Evolutionary conservation across 257 asterid species (phyloP).

Genomic region (Verbena officinalis): DNA sequence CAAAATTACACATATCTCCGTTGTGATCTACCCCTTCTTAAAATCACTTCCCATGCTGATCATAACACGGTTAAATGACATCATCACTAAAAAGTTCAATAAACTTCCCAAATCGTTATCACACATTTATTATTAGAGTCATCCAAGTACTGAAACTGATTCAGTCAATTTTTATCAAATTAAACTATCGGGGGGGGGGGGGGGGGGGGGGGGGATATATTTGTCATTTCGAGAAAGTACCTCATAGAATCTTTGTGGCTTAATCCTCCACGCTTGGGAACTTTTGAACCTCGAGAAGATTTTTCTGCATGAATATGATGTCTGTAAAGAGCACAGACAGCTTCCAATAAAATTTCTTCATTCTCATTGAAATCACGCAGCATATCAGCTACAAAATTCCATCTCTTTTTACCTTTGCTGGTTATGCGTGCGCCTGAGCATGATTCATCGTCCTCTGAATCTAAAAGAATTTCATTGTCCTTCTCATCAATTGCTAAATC

Average conservation of each 20-base stretch:
- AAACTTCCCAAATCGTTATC: too few relatives aligned
- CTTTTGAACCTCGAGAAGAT: conserved; percentile 1
- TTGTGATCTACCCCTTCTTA: too few relatives aligned
- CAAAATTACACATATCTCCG: too few relatives aligned
- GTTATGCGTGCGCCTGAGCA: conserved; percentile 18
- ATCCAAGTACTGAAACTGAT: too few relatives aligned
- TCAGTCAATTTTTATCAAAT: too few relatives aligned
- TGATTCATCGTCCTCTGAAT: conserved; percentile 36
- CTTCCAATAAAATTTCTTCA: conserved; percentile 35
- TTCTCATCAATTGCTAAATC: neutral
- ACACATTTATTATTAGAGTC: too few relatives aligned
- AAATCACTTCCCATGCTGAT: too few relatives aligned
- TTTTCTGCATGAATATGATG: conserved; percentile 16
- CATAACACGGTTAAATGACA: too few relatives aligned
- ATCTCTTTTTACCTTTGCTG: conserved; percentile 1
- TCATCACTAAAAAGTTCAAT: too few relatives aligned
- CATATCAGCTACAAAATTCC: conserved; percentile 24
- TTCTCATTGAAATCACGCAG: conserved; percentile 30
- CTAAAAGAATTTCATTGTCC: conserved; percentile 4
- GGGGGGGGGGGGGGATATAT: too few relatives aligned
- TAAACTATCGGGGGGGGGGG: too few relatives aligned
- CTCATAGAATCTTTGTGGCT: conserved; percentile 24
- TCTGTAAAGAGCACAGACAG: conserved; percentile 42
- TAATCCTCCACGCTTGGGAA: conserved; percentile 10
- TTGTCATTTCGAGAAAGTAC: conserved; percentile 19